Evolutionary conservation across 2,329 filamentous ascomycete genomes (phyloP).

Genomic region (Fusarium paranaense): DNA sequence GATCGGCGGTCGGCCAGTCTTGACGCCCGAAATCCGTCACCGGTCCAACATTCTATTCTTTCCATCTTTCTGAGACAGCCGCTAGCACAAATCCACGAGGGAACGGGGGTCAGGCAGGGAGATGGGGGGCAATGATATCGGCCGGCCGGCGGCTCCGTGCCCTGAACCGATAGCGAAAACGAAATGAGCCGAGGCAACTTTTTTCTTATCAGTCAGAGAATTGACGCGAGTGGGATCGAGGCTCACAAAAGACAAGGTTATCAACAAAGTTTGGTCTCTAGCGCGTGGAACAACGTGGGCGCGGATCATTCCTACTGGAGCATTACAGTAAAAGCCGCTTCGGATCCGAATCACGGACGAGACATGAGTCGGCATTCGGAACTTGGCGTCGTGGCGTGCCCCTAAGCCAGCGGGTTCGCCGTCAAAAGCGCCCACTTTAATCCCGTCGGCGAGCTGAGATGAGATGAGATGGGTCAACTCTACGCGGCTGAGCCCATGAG

Average conservation of each 20-base stretch:
- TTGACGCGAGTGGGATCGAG: not conserved
- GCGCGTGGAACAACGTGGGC: not conserved
- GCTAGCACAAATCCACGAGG: not conserved
- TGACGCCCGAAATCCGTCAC: constrained; percentile 28
- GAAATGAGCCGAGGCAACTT: not conserved
- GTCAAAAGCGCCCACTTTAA: not conserved
- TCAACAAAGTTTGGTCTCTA: not conserved
- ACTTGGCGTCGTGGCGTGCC: not conserved
- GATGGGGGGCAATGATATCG: constrained; percentile 5
- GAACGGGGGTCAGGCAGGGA: not conserved
- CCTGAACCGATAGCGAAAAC: not conserved
- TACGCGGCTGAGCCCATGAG: not conserved
- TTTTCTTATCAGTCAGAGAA: not conserved
- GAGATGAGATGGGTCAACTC: not conserved
- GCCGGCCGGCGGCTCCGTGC: constrained; percentile 4
- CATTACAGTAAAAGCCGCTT: not conserved
- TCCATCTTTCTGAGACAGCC: not conserved
- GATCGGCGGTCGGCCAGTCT: constrained; percentile 9
- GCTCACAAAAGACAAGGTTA: not conserved
- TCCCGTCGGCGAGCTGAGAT: not conserved
- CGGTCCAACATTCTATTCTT: not conserved
- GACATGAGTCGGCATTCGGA: constrained; percentile 1
- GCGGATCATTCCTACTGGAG: not conserved
- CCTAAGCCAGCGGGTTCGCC: not conserved
- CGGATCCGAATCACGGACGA: constrained; percentile 28